Percentiles rank a stretch among this genome's conserved stretches.
Conservation (phyloP, 208 protist genomes). For the Trypanosoma congolense region DNA sequence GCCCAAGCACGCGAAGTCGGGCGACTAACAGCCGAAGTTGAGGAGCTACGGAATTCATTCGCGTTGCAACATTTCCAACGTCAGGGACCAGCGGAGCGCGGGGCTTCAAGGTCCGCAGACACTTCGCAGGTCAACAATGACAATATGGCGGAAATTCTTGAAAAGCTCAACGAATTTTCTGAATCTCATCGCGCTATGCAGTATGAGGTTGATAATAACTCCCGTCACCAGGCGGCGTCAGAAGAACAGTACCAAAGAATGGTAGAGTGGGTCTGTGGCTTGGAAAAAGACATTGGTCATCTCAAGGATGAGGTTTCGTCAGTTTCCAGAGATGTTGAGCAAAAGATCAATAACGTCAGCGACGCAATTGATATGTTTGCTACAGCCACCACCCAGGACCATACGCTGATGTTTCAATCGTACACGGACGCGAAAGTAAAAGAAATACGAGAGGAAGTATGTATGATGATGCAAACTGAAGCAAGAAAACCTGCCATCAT, state of each 20-base stretch:
- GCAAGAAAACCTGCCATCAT: neutral
- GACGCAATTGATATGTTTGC: neutral
- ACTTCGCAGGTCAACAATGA: neutral
- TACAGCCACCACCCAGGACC: neutral
- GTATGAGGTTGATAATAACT: neutral
- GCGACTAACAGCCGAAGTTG: constrained; percentile 15
- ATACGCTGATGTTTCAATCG: neutral
- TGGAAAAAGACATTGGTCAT: constrained; percentile 14
- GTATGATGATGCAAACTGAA: constrained; percentile 3
- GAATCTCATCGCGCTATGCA: neutral
- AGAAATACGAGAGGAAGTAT: constrained; percentile 9
- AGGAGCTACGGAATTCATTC: constrained; percentile 7
- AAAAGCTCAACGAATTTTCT: neutral
- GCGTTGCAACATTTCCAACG: neutral
- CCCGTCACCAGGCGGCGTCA: neutral
- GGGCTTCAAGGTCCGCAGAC: neutral
- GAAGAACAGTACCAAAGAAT: neutral
- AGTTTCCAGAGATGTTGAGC: constrained; percentile 10
- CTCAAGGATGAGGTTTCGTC: constrained; percentile 11
- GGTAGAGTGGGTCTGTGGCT: neutral
- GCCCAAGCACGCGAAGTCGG: constrained; percentile 14
- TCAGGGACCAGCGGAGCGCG: neutral
- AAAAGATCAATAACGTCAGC: neutral
- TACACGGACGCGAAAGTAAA: constrained; percentile 17
- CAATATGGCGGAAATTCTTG: neutral